Conservation (phyloP, 1,284 basidiomycete genomes). For the Gomphus bonarii region DNA sequence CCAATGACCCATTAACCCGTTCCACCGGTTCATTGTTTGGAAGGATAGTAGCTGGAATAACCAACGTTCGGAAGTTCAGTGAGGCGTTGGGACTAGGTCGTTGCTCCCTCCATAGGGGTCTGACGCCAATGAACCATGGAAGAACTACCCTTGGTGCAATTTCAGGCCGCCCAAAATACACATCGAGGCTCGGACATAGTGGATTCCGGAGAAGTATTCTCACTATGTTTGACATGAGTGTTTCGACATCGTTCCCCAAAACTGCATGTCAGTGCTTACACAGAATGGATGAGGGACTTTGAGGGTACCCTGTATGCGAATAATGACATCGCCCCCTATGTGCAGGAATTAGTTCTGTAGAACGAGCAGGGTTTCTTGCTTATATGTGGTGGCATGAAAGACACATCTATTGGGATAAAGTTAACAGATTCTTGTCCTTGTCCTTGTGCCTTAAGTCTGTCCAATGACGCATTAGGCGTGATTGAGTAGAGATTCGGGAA, state of each 20-base stretch:
- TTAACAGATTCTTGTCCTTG: no score
- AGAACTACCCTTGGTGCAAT: neutral
- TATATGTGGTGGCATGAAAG: neutral
- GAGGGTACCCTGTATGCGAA: neutral
- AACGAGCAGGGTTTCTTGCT: neutral
- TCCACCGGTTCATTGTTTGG: neutral
- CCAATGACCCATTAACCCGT: neutral
- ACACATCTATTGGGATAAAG: neutral
- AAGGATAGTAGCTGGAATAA: neutral
- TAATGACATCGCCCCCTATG: slow-evolving; percentile 3
- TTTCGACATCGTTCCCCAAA: slow-evolving; percentile 2
- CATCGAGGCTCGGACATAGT: neutral
- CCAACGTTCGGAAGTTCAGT: neutral
- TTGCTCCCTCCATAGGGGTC: neutral
- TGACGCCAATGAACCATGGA: neutral
- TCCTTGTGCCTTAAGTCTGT: no score
- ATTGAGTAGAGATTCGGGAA: no score
- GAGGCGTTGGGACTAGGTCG: neutral
- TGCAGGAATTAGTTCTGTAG: slow-evolving; percentile 4
- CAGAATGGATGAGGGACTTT: neutral
- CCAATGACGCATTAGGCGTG: no score
- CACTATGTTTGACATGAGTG: neutral
- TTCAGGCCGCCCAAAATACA: neutral
- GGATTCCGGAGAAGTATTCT: neutral
- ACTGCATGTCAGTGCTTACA: slow-evolving; percentile 1